Evolutionary conservation across 495 filamentous ascomycete species (phyloP), one percentile per base, ranked within the genome.

Genomic region (Lasiosphaeris hirsuta): DNA sequence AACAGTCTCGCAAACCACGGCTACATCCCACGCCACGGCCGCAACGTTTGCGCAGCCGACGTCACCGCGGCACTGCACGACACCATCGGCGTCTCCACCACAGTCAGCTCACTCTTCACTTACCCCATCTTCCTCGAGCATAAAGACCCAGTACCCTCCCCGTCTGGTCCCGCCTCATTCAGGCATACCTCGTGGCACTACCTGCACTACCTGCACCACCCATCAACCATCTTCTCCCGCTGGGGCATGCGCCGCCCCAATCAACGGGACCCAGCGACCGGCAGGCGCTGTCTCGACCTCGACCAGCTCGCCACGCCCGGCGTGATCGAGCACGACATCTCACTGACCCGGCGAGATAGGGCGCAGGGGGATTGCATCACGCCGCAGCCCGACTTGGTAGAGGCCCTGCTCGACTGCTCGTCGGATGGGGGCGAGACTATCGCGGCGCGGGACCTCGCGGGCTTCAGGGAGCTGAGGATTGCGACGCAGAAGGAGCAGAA

Each of bases 1-100:
- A 75, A 75, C 54, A 61, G 65, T 6, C 62, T 75, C 39, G 63
- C 72, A 6, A 75, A 75, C 48, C 71, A 75, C 55, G 68, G 68
- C 38, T 72, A 64, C 47, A 46, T 75, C 11, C 71, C 72, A 6
- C 72, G 63, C 47, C 23, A 55, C 37, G 78, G 77, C 5, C 66
- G 69, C 41, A 63, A 71, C 54, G 71, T 81, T 48, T 66, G 23
- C 23, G 23, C 23, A 5, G 23, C 23, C 2, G 54, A 57, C 3
- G 52, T 63, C 5, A 51, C 63, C 30, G 39, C 59, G 0, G 66
- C 50, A 0, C 48, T 68, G 1, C 47, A 54, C 0, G 46, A 61
- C 9, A 59, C 61, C 0, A 57, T 63, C 41, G 58, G 71, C 39
- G 15, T 62, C 23, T 62, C 63, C 0, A 18, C 42, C 0, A 36